A percentile compares a stretch with the other conserved stretches of the same genome.
Evolutionary conservation across 140 eudicot genomes (phyloP).

Genomic region (Bidens hawaiensis): DNA sequence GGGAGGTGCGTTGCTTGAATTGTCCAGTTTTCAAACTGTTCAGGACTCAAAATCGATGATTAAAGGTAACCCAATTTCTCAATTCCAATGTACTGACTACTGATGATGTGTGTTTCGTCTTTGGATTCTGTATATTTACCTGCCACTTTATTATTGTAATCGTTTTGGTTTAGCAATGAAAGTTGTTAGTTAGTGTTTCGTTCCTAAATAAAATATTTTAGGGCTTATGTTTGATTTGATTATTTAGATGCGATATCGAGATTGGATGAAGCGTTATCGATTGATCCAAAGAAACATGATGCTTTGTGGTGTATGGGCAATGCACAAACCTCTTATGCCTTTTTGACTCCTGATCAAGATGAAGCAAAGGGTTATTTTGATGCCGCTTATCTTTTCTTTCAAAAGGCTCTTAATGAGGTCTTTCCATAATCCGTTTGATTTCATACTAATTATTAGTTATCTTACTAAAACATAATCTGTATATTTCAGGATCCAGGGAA

Average conservation of each 20-base stretch:
- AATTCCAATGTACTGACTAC: too few species aligned
- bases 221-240: slow-evolving; percentile 7
- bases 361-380: slow-evolving; percentile 69
- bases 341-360: slow-evolving; percentile 56
- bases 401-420: slow-evolving; percentile 71
- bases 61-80: too few species aligned
- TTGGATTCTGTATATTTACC: too few species aligned
- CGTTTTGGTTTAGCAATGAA: too few species aligned
- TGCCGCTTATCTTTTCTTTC: slow-evolving; percentile 57
- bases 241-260: slow-evolving; percentile 62
- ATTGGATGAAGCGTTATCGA: slow-evolving; percentile 67
- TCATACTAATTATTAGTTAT: background rate
- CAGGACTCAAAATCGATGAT: slow-evolving; percentile 65
- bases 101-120: too few species aligned
- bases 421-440: background rate
- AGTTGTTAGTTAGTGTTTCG: too few species aligned
- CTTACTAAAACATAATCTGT: background rate
- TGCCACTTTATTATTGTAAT: too few species aligned
- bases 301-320: slow-evolving; percentile 87
- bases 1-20: slow-evolving; percentile 85
- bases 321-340: slow-evolving; percentile 76
- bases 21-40: slow-evolving; percentile 56
- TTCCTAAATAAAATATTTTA: background rate
- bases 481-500: background rate
- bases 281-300: slow-evolving; percentile 64